Percentiles rank a stretch among this genome's conserved stretches.
Evolutionary conservation across 257 asterid genomes (phyloP).

Genomic region (Capsicum rhomboideum): DNA sequence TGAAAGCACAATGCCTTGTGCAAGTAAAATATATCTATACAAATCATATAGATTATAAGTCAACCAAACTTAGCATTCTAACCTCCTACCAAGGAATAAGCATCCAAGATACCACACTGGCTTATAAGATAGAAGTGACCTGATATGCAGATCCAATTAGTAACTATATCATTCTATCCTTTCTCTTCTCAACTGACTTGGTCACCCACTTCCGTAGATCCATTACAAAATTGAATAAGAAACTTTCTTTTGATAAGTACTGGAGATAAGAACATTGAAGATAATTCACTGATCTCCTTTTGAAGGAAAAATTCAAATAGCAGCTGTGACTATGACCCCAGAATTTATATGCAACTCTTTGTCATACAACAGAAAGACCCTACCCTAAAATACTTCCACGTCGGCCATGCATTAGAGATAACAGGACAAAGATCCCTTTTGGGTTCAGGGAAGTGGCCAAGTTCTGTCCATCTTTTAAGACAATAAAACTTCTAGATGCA

Average conservation of each 20-base stretch:
- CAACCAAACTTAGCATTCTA: background rate
- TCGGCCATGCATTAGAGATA: background rate
- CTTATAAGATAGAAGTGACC: background rate
- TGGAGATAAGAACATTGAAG: background rate
- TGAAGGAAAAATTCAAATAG: background rate
- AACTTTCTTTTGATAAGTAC: background rate
- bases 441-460: background rate
- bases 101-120: background rate
- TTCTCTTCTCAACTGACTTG: background rate
- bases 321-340: background rate
- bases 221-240: background rate
- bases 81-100: background rate
- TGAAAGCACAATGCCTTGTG: background rate
- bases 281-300: background rate
- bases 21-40: background rate
- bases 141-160: background rate
- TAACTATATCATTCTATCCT: background rate
- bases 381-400: background rate
- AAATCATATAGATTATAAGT: background rate
- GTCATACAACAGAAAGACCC: background rate
- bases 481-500: background rate
- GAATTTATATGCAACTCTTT: background rate
- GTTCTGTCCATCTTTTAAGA: background rate
- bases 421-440: background rate
- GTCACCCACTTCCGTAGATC: background rate